A percentile compares a stretch with the other conserved stretches of the same genome.
Evolutionary conservation across 768 basidiomycete genomes (phyloP).

Genomic region (Agrocybe chaxingu): DNA sequence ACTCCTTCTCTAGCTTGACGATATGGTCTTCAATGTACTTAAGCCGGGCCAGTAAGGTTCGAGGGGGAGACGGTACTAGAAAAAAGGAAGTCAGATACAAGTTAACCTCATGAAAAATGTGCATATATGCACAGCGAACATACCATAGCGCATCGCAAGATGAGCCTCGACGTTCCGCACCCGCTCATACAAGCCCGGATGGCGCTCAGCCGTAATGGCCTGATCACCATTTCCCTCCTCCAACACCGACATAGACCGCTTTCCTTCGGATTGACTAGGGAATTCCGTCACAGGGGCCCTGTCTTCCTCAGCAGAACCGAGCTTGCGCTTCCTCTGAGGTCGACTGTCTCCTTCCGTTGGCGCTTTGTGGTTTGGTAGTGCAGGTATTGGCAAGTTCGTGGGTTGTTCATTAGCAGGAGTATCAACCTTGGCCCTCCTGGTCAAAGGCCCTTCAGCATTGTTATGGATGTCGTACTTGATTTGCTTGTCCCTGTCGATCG

Average conservation of each 20-base stretch:
- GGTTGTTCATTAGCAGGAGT: not conserved
- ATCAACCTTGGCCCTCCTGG: slow-evolving; percentile 40
- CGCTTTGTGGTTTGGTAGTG: not conserved
- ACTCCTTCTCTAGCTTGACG: slow-evolving; percentile 72
- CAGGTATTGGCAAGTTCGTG: not conserved
- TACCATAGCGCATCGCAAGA: slow-evolving; percentile 73
- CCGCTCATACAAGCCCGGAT: slow-evolving; percentile 64
- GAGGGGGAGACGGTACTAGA: slow-evolving; percentile 70
- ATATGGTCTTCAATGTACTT: slow-evolving; percentile 77
- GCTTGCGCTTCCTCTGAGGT: slow-evolving; percentile 1
- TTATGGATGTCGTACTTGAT: slow-evolving; percentile 89
- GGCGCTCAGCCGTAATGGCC: slow-evolving; percentile 34
- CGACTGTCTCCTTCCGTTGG: slow-evolving; percentile 4
- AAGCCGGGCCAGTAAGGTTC: slow-evolving; percentile 59
- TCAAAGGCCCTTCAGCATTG: slow-evolving; percentile 75
- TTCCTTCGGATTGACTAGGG: not conserved
- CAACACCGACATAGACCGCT: not conserved
- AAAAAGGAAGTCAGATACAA: not conserved
- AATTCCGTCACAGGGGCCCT: not conserved
- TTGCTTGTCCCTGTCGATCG: slow-evolving; percentile 69
- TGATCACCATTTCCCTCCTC: slow-evolving; percentile 14
- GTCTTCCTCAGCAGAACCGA: not conserved
- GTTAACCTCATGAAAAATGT: not conserved
- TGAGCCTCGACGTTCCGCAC: slow-evolving; percentile 68
- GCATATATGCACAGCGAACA: slow-evolving; percentile 1